Evolutionary conservation across 2,329 filamentous ascomycete species (phyloP), one percentile per base, ranked within the genome.

Genomic region (Diaporthe helianthi): DNA sequence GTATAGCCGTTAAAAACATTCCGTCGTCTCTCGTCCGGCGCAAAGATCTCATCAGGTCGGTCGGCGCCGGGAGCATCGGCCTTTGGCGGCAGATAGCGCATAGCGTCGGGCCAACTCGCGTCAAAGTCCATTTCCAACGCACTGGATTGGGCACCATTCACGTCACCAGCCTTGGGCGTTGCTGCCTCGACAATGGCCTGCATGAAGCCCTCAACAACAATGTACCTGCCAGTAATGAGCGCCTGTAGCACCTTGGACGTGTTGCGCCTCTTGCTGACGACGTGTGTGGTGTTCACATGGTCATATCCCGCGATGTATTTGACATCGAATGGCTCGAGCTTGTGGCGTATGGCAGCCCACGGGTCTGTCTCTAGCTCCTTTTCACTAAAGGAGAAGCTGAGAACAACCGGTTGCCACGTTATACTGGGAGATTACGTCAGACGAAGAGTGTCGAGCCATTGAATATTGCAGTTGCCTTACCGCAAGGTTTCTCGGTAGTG

Each of bases 181-280:
- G 90, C 86, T 7, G 86, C 90, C 51, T 86, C 82, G 0, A 89
- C 83, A 0, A 98, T 81, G 0, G 91, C 91, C 72, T 94, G 89
- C 17, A 97, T 83, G 73, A 92, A 98, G 0, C 86, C 85, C 67
- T 87, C 84, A 4, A 88, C 88, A 13, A 98, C 93, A 51, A 98
- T 90, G 73, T 90, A 88, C 78, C 87, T 91, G 17, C 88, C 93
- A 75, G 94, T 92, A 46, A 98, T 90, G 12, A 99, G 83, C 2
- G 93, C 95, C 76, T 97, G 93, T 2, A 99, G 84, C 0, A 93
- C 93, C 73, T 93, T 94, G 0, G 94, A 87, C 0, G 93, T 95
- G 78, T 98, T 99, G 58, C 96, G 87, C 80, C 97, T 98, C 78
- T 90, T 92, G 9, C 93, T 90, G 41, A 98, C 89, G 13, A 97